phyloP scores from a whole-genome alignment of 306 rosid species.

The Luffa aegyptiaca region DNA sequence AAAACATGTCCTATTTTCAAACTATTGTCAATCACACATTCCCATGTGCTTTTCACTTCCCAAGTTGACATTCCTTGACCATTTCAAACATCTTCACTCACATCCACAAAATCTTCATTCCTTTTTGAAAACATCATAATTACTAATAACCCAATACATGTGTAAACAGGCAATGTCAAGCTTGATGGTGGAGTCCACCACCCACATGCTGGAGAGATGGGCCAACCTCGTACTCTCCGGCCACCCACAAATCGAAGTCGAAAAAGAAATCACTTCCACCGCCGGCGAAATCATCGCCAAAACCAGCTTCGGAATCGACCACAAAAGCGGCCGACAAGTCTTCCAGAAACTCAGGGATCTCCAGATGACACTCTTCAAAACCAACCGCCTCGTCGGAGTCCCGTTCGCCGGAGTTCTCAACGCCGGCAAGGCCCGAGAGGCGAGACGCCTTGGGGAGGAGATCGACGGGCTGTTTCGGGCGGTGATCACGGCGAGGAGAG shows the following conservation, averaged over 20 bases:
- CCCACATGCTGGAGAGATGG: conserved; percentile 66
- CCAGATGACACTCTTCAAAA: conserved; percentile 55
- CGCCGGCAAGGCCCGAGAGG: conserved; percentile 39
- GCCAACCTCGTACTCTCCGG: conserved; percentile 27
- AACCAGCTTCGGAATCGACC: conserved; percentile 65
- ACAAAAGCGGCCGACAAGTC: conserved; percentile 30
- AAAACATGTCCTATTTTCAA: not conserved
- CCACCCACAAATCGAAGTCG: conserved; percentile 41
- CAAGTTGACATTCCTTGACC: not conserved
- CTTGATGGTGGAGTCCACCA: conserved; percentile 48
- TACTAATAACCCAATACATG: not conserved
- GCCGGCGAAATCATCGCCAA: conserved; percentile 88
- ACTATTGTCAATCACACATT: not conserved
- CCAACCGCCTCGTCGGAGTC: conserved; percentile 63
- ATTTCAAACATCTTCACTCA: no score
- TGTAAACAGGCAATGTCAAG: conserved; percentile 42
- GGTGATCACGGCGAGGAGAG: conserved; percentile 24
- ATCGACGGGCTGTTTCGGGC: conserved; percentile 36
- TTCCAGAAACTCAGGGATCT: conserved; percentile 44
- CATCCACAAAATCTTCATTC: no score
- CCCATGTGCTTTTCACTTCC: not conserved
- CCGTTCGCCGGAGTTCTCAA: conserved; percentile 44
- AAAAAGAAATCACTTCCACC: conserved; percentile 33
- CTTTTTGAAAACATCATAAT: no score
- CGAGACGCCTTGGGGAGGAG: conserved; percentile 53